Percentiles rank a stretch among this genome's conserved stretches.
Conservation (phyloP, 2,329 filamentous ascomycete genomes). For the Colletotrichum sp. region DNA sequence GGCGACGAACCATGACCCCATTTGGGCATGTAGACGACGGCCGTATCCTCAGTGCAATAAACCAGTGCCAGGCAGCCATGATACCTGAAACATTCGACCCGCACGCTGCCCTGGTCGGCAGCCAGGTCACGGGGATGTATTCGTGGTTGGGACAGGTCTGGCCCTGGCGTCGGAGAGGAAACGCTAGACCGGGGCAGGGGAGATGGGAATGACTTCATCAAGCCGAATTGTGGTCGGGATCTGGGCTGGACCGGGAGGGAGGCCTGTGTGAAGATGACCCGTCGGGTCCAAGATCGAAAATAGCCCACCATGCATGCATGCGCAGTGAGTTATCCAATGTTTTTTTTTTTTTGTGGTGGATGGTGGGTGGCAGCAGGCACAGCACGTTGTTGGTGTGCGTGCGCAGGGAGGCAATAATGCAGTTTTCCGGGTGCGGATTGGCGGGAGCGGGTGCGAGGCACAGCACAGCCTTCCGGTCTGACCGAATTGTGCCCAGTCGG, state of each 20-base stretch:
- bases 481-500: neutral
- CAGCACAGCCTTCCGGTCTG: neutral
- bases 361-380: neutral
- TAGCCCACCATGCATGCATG: neutral
- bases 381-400: neutral
- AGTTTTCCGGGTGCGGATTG: neutral
- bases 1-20: neutral
- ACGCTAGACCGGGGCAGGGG: neutral
- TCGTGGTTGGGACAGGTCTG: neutral
- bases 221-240: neutral
- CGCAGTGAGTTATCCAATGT: neutral
- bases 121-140: neutral
- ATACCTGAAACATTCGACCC: slow-evolving; percentile 9
- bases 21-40: neutral
- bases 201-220: neutral
- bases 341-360: neutral
- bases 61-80: neutral
- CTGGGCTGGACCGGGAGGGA: neutral
- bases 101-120: neutral
- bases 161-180: neutral
- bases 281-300: neutral
- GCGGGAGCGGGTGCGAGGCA: neutral
- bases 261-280: neutral
- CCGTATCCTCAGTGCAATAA: neutral
- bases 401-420: neutral